phyloP scores from a whole-genome alignment of 2,329 filamentous ascomycete genomes.

The Orbilia blumenaviensis region DNA sequence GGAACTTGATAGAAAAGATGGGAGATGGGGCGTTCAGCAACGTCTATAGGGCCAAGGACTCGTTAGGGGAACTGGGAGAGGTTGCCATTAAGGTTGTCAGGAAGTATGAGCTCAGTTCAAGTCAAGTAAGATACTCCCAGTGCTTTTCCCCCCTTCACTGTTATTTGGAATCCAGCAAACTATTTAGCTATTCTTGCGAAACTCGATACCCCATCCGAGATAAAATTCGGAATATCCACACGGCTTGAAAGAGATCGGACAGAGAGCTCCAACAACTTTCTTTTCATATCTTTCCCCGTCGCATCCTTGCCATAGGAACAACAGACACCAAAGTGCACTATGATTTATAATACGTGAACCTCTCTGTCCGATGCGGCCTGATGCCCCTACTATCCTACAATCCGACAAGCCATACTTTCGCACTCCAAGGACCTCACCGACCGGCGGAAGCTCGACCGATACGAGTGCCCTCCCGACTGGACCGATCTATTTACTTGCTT shows the following conservation, averaged over 20 bases:
- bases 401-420: neutral
- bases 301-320: slow-evolving; percentile 11
- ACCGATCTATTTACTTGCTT: slow-evolving; percentile 27
- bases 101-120: slow-evolving; percentile 98
- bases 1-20: slow-evolving; percentile 93
- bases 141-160: neutral
- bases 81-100: slow-evolving; percentile 98
- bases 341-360: slow-evolving; percentile 13
- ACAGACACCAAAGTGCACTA: neutral
- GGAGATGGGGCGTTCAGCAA: slow-evolving; percentile 99
- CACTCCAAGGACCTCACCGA: neutral
- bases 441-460: neutral
- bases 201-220: slow-evolving; percentile 19
- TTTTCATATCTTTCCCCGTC: slow-evolving; percentile 36
- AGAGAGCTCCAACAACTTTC: slow-evolving; percentile 54
- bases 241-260: slow-evolving; percentile 36
- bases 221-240: slow-evolving; percentile 21
- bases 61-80: slow-evolving; percentile 74
- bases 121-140: slow-evolving; percentile 81
- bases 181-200: slow-evolving; percentile 9
- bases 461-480: neutral
- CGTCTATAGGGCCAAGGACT: slow-evolving; percentile 88
- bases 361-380: slow-evolving; percentile 52
- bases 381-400: slow-evolving; percentile 46
- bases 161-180: neutral